Evolutionary conservation across 2,329 filamentous ascomycete genomes (phyloP).

Genomic region (Aureobasidium musti): DNA sequence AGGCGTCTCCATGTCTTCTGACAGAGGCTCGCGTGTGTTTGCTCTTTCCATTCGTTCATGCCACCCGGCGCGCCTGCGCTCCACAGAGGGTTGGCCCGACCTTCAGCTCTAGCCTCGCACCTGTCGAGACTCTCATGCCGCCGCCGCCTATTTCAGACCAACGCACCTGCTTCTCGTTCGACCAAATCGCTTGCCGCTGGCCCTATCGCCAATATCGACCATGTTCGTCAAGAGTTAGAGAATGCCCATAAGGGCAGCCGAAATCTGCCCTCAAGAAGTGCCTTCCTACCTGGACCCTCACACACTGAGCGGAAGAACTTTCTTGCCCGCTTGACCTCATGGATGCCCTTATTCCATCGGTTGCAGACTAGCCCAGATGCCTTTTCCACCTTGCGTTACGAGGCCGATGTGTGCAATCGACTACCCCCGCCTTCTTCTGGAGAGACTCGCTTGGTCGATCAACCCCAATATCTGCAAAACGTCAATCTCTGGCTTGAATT

Average conservation of each 20-base stretch:
- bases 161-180: neutral
- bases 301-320: slow-evolving; percentile 17
- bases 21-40: slow-evolving; percentile 34
- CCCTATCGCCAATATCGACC: neutral
- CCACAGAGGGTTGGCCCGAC: slow-evolving; percentile 50
- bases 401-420: slow-evolving; percentile 14
- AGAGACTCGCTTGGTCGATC: slow-evolving; percentile 40
- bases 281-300: neutral
- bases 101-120: slow-evolving; percentile 42
- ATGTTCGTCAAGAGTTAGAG: slow-evolving; percentile 23
- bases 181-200: neutral
- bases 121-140: neutral
- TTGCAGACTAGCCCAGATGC: slow-evolving; percentile 3
- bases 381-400: slow-evolving; percentile 8
- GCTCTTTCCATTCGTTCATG: slow-evolving; percentile 41
- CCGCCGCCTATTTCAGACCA: neutral
- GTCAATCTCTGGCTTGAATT: slow-evolving; percentile 46
- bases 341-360: slow-evolving; percentile 15
- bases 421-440: neutral
- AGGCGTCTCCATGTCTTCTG: slow-evolving; percentile 40
- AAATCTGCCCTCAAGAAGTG: neutral
- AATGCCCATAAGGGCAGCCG: neutral
- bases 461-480: slow-evolving; percentile 37
- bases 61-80: slow-evolving; percentile 43
- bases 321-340: slow-evolving; percentile 17